A percentile compares a stretch with the other conserved stretches of the same genome.
These are phyloP conservation scores for Phytomonas francai DNA, from an alignment of 208 protist species.

Conservation along the genomic window DNA sequence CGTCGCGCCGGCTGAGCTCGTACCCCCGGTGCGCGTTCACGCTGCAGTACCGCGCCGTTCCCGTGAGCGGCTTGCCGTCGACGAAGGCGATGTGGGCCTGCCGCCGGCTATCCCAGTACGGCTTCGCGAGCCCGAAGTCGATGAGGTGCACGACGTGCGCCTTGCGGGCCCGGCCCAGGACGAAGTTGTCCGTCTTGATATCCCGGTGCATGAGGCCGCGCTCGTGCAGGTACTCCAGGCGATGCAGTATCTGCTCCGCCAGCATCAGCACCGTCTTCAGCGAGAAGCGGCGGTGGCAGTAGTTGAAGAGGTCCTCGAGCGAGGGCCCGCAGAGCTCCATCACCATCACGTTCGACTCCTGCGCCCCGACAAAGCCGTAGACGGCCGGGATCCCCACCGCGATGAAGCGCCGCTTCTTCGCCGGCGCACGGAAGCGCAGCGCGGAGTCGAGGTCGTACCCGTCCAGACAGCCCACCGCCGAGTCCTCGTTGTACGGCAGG, in stretches of 20 bases:
- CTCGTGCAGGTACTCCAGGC: slow-evolving; percentile 80
- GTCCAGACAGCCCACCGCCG: background rate
- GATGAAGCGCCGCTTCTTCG: slow-evolving; percentile 12
- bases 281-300: slow-evolving; percentile 91
- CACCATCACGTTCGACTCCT: slow-evolving; percentile 96
- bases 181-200: slow-evolving; percentile 90
- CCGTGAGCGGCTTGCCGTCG: slow-evolving; percentile 97
- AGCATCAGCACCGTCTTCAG: slow-evolving; percentile 99
- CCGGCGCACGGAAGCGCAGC: background rate
- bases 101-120: slow-evolving; percentile 93
- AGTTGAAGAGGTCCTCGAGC: slow-evolving; percentile 88
- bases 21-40: slow-evolving; percentile 98
- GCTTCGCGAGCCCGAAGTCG: slow-evolving; percentile 99
- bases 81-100: slow-evolving; percentile 97
- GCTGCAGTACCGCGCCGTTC: slow-evolving; percentile 98
- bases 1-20: slow-evolving; percentile 92
- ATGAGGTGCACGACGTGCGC: slow-evolving; percentile 90
- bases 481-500: slow-evolving; percentile 5
- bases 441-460: background rate
- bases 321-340: slow-evolving; percentile 89
- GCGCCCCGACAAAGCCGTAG: slow-evolving; percentile 94
- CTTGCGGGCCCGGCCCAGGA: slow-evolving; percentile 52
- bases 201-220: slow-evolving; percentile 83
- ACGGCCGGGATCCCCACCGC: slow-evolving; percentile 93
- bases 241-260: slow-evolving; percentile 95